A percentile compares a stretch with the other conserved stretches of the same genome.
These are phyloP conservation scores for Clonostachys solani DNA, from an alignment of 2,329 filamentous ascomycete genomes.

Conservation along the genomic window DNA sequence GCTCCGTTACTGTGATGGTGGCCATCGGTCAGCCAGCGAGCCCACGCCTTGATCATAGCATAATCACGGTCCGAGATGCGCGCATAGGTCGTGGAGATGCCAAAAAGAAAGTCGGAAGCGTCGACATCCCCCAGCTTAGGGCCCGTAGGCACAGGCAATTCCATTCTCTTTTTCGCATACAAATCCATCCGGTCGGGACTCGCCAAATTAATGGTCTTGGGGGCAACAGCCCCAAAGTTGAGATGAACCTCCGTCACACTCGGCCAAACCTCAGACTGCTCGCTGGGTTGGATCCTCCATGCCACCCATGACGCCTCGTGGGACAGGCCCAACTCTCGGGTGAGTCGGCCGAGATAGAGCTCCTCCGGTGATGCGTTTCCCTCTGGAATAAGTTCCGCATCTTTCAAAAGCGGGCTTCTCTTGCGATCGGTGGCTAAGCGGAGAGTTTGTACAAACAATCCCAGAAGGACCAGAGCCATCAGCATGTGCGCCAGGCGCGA, in stretches of 20 bases:
- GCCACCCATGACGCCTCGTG: constrained; percentile 24
- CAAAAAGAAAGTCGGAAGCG: constrained; percentile 35
- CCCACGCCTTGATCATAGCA: constrained; percentile 34
- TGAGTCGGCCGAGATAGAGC: constrained; percentile 21
- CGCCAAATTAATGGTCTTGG: constrained; percentile 17
- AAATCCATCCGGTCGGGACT: constrained; percentile 15
- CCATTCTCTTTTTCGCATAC: constrained; percentile 19
- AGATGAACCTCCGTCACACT: constrained; percentile 20
- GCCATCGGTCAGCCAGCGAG: constrained; percentile 39
- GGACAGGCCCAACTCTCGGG: constrained; percentile 17
- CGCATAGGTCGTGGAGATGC: constrained; percentile 35
- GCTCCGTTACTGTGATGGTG: constrained; percentile 35
- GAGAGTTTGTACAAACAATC: constrained; percentile 7
- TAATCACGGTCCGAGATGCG: constrained; percentile 30
- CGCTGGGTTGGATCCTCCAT: constrained; percentile 22
- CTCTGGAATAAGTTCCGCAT: constrained; percentile 6
- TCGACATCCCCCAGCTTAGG: constrained; percentile 24
- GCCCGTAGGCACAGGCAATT: constrained; percentile 23
- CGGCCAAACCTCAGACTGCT: constrained; percentile 15
- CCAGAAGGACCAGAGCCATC: constrained; percentile 6
- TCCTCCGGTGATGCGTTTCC: constrained; percentile 18
- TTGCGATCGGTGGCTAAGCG: constrained; percentile 1
- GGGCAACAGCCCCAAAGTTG: constrained; percentile 21
- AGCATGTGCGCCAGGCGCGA: constrained; percentile 10
- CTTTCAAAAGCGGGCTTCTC: neutral